Conservation (phyloP, 371 early-diverging fungal species). For the Mucor irregularis region DNA sequence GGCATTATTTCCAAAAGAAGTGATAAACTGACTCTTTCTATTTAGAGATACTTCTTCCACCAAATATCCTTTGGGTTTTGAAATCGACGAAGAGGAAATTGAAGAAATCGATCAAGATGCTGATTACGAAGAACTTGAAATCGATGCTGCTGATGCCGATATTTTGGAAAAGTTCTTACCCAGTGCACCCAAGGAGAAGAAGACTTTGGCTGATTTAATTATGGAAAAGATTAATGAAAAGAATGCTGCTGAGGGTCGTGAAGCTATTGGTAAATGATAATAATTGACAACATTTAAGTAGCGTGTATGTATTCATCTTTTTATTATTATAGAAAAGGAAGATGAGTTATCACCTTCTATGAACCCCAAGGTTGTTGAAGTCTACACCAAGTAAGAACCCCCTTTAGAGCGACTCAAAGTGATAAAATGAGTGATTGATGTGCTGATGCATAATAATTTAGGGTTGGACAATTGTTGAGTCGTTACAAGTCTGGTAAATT, state of each 20-base stretch:
- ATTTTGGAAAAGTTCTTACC: slow-evolving; percentile 89
- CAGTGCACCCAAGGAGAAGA: slow-evolving; percentile 76
- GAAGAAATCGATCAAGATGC: slow-evolving; percentile 61
- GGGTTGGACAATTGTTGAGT: slow-evolving; percentile 86
- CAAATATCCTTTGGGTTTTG: slow-evolving; percentile 39
- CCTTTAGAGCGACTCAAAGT: not conserved
- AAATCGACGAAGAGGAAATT: slow-evolving; percentile 52
- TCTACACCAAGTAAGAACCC: slow-evolving; percentile 83
- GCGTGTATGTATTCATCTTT: no score
- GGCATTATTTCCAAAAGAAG: not conserved
- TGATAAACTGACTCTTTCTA: not conserved
- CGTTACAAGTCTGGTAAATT: slow-evolving; percentile 95
- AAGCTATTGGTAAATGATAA: slow-evolving; percentile 24
- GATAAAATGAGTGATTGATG: no score
- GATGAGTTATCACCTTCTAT: slow-evolving; percentile 57
- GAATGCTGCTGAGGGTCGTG: slow-evolving; percentile 49
- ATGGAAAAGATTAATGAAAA: slow-evolving; percentile 89
- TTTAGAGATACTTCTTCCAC: slow-evolving; percentile 4
- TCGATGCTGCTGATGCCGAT: slow-evolving; percentile 76
- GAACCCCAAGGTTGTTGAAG: slow-evolving; percentile 92
- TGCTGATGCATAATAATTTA: slow-evolving; percentile 19
- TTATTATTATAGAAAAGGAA: slow-evolving; percentile 29
- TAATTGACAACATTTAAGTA: no score
- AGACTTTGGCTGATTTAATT: slow-evolving; percentile 91
- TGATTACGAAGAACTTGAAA: slow-evolving; percentile 59